Conservation (phyloP, 106 monocot species). For the Iris macrosiphon region DNA sequence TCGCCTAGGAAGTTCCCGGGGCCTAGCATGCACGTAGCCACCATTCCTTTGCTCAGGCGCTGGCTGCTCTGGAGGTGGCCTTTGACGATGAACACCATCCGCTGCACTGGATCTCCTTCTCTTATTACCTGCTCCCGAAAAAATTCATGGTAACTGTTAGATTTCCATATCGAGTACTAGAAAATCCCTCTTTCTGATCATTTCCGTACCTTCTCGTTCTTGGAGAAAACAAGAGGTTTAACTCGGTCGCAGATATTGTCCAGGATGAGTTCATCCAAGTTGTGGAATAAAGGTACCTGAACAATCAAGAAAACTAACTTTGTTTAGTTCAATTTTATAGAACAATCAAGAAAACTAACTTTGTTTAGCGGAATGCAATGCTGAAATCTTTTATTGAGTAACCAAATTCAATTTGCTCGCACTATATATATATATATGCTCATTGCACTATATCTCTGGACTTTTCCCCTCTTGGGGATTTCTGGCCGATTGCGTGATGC, state of each 20-base stretch:
- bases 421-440: too few relatives aligned
- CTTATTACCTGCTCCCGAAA: slow-evolving; percentile 53
- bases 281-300: slow-evolving; percentile 85
- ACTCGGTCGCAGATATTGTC: slow-evolving; percentile 93
- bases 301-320: slow-evolving; percentile 3
- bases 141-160: too few relatives aligned
- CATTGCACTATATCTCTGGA: too few relatives aligned
- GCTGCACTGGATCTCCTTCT: slow-evolving; percentile 84
- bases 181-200: not conserved
- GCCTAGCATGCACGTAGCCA: slow-evolving; percentile 64
- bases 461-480: too few relatives aligned
- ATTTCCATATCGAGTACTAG: not conserved
- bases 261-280: slow-evolving; percentile 83
- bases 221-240: slow-evolving; percentile 73
- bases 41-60: slow-evolving; percentile 46
- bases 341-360: too few relatives aligned
- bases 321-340: too few relatives aligned
- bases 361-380: too few relatives aligned
- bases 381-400: too few relatives aligned
- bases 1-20: slow-evolving; percentile 76
- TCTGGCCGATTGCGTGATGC: too few relatives aligned
- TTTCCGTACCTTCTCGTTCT: slow-evolving; percentile 75
- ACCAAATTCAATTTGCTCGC: too few relatives aligned
- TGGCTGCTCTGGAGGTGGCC: slow-evolving; percentile 66
- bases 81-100: slow-evolving; percentile 69